Evolutionary conservation across 768 basidiomycete genomes (phyloP), one percentile per base, ranked within the genome.

Genomic region (Podaxis sp.): DNA sequence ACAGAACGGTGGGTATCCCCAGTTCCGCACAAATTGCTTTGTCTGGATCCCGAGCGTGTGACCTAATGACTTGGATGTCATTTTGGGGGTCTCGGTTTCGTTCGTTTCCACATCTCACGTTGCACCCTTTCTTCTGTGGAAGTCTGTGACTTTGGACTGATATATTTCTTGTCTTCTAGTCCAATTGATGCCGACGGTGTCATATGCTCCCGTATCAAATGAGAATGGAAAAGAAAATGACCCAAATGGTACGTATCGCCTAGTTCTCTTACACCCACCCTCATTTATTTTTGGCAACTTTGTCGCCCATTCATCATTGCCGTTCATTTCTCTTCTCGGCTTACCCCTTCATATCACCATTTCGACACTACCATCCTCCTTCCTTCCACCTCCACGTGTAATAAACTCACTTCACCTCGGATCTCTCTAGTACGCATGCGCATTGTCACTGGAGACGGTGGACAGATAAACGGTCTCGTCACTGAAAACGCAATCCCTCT

Each of bases 1-100:
- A 48, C 83, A 87, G 70, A 87, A 85, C 68, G 87, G 89, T 90
- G 69, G 63, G 78, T 72, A 38, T 56, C 59, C 61, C 28, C 52
- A 39, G 33, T 30, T 57, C 28, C 22, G 19, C 13, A 12, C 22
- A 28, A 57, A 55, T 55, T 40, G 48, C 51, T 44, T 56, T 52
- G 60, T 65, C 33, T 28, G 30, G 40, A 33, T 33, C 60, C 22
- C 54, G 52, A 24, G 42, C 39, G 54, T n/a, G 36, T 56, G 54
- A 63, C 46, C 13, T 49, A 33, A 36, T 49, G 51, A 28, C 24
- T 24, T 54, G 22, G 39, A 8, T 40, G 54, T 17, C 49, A 51
- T 49, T 40, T 42, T 52, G 49, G 54, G 46, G 48, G 9, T 33
- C 57, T 59, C 17, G 28, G 38, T 56, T 9, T 52, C 19, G n/a